Conservation (phyloP, 2,329 filamentous ascomycete genomes). For the Monosporascus sp. region DNA sequence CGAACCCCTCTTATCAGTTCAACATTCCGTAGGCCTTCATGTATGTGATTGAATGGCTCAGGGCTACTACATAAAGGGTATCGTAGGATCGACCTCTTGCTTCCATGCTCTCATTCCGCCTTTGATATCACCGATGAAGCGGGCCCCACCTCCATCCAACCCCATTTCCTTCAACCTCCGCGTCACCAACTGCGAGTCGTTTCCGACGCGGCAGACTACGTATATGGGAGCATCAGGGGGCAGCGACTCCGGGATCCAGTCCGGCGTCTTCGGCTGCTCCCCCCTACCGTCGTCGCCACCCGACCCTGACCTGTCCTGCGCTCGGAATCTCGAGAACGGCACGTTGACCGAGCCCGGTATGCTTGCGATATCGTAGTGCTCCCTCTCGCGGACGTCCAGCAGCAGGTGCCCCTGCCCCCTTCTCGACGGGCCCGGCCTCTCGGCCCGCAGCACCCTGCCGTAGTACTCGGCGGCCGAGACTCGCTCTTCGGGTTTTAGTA, state of each 20-base stretch:
- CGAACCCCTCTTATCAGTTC: slow-evolving; percentile 15
- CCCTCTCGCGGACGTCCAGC: slow-evolving; percentile 78
- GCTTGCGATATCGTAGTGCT: slow-evolving; percentile 76
- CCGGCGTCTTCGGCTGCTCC: slow-evolving; percentile 13
- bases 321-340: slow-evolving; percentile 54
- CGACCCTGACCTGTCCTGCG: slow-evolving; percentile 4
- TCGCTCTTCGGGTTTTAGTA: slow-evolving; percentile 60
- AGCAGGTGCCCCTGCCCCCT: slow-evolving; percentile 44
- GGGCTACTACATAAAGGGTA: slow-evolving; percentile 44
- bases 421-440: not conserved
- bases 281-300: slow-evolving; percentile 8
- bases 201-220: slow-evolving; percentile 68
- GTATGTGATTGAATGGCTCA: slow-evolving; percentile 2
- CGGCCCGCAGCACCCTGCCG: slow-evolving; percentile 4
- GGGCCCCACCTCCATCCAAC: slow-evolving; percentile 42
- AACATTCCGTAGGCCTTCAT: not conserved
- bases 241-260: slow-evolving; percentile 35
- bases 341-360: slow-evolving; percentile 72
- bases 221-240: slow-evolving; percentile 53
- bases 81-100: slow-evolving; percentile 53
- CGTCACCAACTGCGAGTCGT: slow-evolving; percentile 70
- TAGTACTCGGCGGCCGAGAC: slow-evolving; percentile 61
- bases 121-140: slow-evolving; percentile 63
- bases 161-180: slow-evolving; percentile 59
- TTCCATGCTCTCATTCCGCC: slow-evolving; percentile 73